Percentiles rank a stretch among this genome's conserved stretches.
phyloP scores from a whole-genome alignment of 2,329 filamentous ascomycete genomes.

The Blastomyces gilchristii region DNA sequence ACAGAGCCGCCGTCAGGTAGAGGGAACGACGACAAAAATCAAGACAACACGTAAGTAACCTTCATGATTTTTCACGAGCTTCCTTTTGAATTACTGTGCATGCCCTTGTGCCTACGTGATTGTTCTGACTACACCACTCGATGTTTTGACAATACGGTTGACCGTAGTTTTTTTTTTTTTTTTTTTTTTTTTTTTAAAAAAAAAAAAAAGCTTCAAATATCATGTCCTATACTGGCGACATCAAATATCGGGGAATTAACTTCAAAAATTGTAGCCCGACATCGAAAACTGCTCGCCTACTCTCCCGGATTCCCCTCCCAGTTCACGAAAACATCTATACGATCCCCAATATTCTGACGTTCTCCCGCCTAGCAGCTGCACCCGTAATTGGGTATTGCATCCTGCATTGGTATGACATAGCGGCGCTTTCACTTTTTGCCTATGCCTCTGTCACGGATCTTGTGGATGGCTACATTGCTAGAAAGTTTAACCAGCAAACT shows the following conservation, averaged over 20 bases:
- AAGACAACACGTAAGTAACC: slow-evolving; percentile 8
- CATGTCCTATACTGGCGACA: background rate
- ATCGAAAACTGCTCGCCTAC: slow-evolving; percentile 24
- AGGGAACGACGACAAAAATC: background rate
- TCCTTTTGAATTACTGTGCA: background rate
- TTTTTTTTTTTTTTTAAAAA: too few relatives aligned
- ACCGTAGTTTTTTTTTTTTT: too few relatives aligned
- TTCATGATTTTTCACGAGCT: background rate
- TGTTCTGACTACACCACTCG: background rate
- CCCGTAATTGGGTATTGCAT: slow-evolving; percentile 83
- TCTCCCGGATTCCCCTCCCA: slow-evolving; percentile 24
- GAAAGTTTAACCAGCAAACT: slow-evolving; percentile 76
- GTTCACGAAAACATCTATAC: slow-evolving; percentile 89
- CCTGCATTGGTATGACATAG: slow-evolving; percentile 66
- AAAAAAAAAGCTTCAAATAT: background rate
- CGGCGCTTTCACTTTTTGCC: slow-evolving; percentile 74
- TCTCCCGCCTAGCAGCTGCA: slow-evolving; percentile 71
- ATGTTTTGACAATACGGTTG: background rate
- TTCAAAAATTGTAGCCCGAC: background rate
- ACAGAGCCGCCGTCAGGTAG: slow-evolving; percentile 5
- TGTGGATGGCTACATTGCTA: slow-evolving; percentile 87
- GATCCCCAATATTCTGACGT: slow-evolving; percentile 85
- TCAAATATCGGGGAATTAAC: background rate
- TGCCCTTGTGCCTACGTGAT: background rate
- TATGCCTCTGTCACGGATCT: slow-evolving; percentile 89